phyloP scores from a whole-genome alignment of 441 rosid genomes.

The Adansonia rubrostipa region DNA sequence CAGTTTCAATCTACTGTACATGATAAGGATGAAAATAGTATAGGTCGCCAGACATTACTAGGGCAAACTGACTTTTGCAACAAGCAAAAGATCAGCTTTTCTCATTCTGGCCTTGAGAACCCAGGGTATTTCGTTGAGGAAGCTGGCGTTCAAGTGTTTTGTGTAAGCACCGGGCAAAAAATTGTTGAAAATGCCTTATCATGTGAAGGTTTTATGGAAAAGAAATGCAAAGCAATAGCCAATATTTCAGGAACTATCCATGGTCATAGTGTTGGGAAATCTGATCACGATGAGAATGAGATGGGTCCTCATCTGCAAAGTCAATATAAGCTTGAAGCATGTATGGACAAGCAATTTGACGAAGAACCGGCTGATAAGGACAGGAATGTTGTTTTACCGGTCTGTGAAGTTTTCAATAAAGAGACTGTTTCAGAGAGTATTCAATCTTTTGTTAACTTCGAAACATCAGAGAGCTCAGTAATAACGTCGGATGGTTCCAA shows the following conservation, averaged over 20 bases:
- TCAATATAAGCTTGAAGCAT: slow-evolving; percentile 35
- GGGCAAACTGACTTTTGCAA: slow-evolving; percentile 36
- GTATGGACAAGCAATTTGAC: slow-evolving; percentile 28
- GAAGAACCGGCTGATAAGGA: slow-evolving; percentile 33
- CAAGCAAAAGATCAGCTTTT: slow-evolving; percentile 28
- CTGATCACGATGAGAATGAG: slow-evolving; percentile 24
- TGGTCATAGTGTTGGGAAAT: slow-evolving; percentile 30
- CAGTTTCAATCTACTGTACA: slow-evolving; percentile 25
- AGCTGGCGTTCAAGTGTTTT: slow-evolving; percentile 27
- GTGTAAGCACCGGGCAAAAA: slow-evolving; percentile 34
- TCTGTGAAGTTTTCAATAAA: slow-evolving; percentile 32
- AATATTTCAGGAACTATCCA: slow-evolving; percentile 39
- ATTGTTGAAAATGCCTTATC: slow-evolving; percentile 32
- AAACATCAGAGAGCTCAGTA: slow-evolving; percentile 40
- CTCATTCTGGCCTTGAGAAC: slow-evolving; percentile 27
- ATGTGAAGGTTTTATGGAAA: slow-evolving; percentile 39
- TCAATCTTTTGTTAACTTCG: slow-evolving; percentile 41
- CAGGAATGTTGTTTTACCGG: slow-evolving; percentile 31
- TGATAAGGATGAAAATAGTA: slow-evolving; percentile 28
- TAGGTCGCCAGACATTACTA: slow-evolving; percentile 19
- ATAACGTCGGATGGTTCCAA: slow-evolving; percentile 32
- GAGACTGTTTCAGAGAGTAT: slow-evolving; percentile 37
- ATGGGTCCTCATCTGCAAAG: slow-evolving; percentile 33
- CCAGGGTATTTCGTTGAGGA: slow-evolving; percentile 37
- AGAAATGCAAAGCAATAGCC: slow-evolving; percentile 34